Base-by-base conservation (phyloP, 108 stramenopile genomes). In the Cylindrotheca closterium region DNA sequence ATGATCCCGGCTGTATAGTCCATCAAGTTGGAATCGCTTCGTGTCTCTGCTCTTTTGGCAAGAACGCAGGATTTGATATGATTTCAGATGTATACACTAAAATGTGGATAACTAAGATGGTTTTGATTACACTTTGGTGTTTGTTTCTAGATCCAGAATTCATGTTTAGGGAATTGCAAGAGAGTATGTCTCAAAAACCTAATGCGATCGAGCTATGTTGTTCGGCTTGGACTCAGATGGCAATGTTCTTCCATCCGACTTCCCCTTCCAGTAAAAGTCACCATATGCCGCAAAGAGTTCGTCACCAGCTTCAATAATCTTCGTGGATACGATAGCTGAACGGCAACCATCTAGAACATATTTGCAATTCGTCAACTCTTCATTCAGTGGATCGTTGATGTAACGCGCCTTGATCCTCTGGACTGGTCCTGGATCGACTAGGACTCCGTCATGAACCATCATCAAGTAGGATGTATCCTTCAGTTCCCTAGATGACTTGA, bases 221-320 rank as follows among this genome's bases (percentile, higher is more conserved):
- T n/a, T n/a, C n/a, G n/a, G n/a, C n/a, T n/a, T n/a, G n/a, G n/a
- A n/a, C n/a, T n/a, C n/a, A n/a, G n/a, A n/a, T n/a, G n/a, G n/a
- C n/a, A n/a, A n/a, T n/a, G n/a, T n/a, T n/a, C n/a, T n/a, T n/a
- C n/a, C n/a, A n/a, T n/a, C n/a, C n/a, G n/a, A n/a, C n/a, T n/a
- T n/a, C n/a, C 26, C 30, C 2, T 50, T 49, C 69, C 80, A 78
- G 46, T 90, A 90, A 34, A 74, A 77, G 29, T 76, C 75, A 10
- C 78, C 78, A 67, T 95, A 95, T 53, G 83, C 72, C 42, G 82
- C 88, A 32, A 79, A 87, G 8, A 94, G 60, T 71, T 94, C 92
- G 71, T 91, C 87, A 18, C 85, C 88, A 30, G 78, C 58, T 10
- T 29, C 52, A 45, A 94, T 86, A 29, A 50, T 55, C 21, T 84